Evolutionary conservation across 305 asterid species (phyloP), one percentile per base, ranked within the genome.

Genomic region (Lippia alba): DNA sequence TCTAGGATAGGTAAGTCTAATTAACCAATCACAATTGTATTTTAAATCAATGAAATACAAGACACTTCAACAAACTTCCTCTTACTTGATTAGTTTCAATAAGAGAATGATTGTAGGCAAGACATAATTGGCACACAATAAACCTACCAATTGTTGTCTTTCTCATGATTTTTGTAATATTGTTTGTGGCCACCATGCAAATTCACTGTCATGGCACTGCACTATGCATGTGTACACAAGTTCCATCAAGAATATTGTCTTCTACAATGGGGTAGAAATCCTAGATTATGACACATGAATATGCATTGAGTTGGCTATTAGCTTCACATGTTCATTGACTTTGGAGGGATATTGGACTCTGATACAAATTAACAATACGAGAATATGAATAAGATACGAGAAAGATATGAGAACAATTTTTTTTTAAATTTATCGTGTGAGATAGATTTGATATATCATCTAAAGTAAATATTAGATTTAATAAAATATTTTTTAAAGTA

Each of bases 141-240:
- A 39, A 48, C 58, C 14, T 14, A 49, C 58, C 19, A 48, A 9
- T 49, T 49, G 10, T 17, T 51, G 24, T 3, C 30, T 51, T 14
- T 16, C 19, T 11, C 3, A 7, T 44, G 14, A 44, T 44, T 6
- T 4, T 44, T 44, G 49, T 44, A 6, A 5, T 11, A 44, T 20
- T 64, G 16, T 33, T 46, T 18, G 32, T 49, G 12, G 10, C 34
- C 11, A 73, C 45, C 67, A 30, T 64, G 65, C 56, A 41, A 64
- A 64, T 32, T 56, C 30, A 30, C 9, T 36, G 5, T 36, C 36
- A 49, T 48, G 10, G 53, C 16, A 20, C 45, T 48, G 58, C 33
- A 61, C 33, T 39, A 8, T 40, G 64, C 80, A 79, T 80, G 60
- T 76, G 79, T 8, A 65, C 79, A 69, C 79, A 73, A 70, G 51